Evolutionary conservation across 495 filamentous ascomycete genomes (phyloP).

Genomic region (Aspergillus carlsbadensis): DNA sequence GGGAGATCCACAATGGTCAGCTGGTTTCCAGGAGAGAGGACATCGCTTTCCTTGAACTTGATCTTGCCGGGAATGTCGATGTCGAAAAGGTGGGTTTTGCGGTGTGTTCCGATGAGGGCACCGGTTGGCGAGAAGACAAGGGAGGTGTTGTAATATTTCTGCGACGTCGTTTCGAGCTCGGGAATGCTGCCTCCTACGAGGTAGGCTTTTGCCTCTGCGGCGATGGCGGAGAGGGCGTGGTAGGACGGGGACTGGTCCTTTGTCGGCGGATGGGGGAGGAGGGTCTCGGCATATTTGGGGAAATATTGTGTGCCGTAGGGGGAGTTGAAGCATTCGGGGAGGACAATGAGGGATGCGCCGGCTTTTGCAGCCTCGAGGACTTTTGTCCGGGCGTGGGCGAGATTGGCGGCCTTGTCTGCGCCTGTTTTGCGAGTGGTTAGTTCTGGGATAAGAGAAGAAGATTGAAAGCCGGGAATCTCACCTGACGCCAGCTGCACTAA

Average conservation of each 20-base stretch:
- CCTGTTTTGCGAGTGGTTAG: slow-evolving; percentile 40
- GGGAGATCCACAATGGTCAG: slow-evolving; percentile 80
- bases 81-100: slow-evolving; percentile 98
- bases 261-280: slow-evolving; percentile 76
- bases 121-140: slow-evolving; percentile 80
- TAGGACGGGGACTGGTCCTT: slow-evolving; percentile 71
- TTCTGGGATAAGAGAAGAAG: not conserved
- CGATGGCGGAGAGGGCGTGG: slow-evolving; percentile 79
- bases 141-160: slow-evolving; percentile 89
- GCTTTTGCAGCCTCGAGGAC: slow-evolving; percentile 75
- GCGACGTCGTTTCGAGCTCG: slow-evolving; percentile 60
- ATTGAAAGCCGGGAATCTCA: slow-evolving; percentile 21
- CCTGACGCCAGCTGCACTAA: slow-evolving; percentile 77
- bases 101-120: slow-evolving; percentile 75
- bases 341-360: slow-evolving; percentile 64
- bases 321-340: slow-evolving; percentile 94
- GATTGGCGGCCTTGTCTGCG: slow-evolving; percentile 81
- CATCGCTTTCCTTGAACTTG: slow-evolving; percentile 84
- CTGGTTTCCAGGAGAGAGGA: slow-evolving; percentile 77
- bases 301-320: slow-evolving; percentile 91
- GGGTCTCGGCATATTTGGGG: slow-evolving; percentile 84
- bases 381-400: slow-evolving; percentile 72
- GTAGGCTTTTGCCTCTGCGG: slow-evolving; percentile 71
- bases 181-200: slow-evolving; percentile 92
- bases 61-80: slow-evolving; percentile 97